Conservation (phyloP, 2,329 filamentous ascomycete genomes). For the Venturiaceae sp. region DNA sequence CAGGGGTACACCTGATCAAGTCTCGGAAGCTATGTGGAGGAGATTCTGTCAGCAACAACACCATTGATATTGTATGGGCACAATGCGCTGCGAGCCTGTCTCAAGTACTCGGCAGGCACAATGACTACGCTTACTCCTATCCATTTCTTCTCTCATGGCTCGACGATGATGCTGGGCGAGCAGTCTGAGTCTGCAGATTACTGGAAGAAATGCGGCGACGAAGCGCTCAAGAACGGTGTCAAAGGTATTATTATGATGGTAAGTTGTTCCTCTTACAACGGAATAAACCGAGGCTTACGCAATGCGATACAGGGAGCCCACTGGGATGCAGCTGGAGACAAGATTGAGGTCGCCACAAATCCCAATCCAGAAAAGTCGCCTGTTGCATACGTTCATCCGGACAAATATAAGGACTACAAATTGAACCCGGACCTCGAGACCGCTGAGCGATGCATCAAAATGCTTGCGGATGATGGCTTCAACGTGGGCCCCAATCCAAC, state of each 20-base stretch:
- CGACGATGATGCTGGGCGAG: conserved; percentile 63
- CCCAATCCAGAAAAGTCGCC: conserved; percentile 51
- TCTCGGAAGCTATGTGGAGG: neutral
- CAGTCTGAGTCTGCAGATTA: conserved; percentile 51
- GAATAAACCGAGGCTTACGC: neutral
- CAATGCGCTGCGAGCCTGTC: neutral
- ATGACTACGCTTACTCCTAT: conserved; percentile 37
- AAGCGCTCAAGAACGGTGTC: conserved; percentile 48
- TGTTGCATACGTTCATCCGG: conserved; percentile 56
- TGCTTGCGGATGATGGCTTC: conserved; percentile 44
- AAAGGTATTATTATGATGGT: conserved; percentile 56
- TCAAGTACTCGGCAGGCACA: neutral
- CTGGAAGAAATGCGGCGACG: conserved; percentile 57
- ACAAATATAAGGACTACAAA: conserved; percentile 54
- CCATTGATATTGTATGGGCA: neutral
- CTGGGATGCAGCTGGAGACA: conserved; percentile 49
- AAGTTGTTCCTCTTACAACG: too few species aligned
- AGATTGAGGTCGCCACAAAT: conserved; percentile 52
- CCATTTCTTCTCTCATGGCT: conserved; percentile 61
- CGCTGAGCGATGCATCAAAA: conserved; percentile 37
- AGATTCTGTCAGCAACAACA: neutral
- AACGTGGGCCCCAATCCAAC: conserved; percentile 40
- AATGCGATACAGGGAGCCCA: too few species aligned
- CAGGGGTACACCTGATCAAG: too few species aligned
- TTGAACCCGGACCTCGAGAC: conserved; percentile 50